Conservation (phyloP, 2,329 filamentous ascomycete genomes). For the Zasmidium cellare region DNA sequence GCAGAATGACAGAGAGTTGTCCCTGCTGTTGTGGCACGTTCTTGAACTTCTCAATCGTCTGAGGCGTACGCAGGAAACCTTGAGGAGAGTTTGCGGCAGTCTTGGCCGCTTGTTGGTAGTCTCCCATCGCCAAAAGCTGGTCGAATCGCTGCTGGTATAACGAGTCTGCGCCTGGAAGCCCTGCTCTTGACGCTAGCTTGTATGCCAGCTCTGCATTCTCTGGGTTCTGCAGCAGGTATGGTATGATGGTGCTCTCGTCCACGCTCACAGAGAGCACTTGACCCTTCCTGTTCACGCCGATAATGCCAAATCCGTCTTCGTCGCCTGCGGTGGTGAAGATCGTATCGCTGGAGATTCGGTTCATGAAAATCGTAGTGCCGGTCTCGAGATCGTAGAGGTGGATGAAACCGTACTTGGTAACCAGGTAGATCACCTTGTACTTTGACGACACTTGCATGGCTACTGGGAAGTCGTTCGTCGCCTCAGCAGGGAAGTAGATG, state of each 20-base stretch:
- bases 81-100: constrained; percentile 94
- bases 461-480: constrained; percentile 94
- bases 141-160: constrained; percentile 94
- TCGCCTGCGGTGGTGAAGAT: constrained; percentile 94
- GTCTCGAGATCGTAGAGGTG: constrained; percentile 98
- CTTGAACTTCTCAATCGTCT: constrained; percentile 97
- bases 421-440: constrained; percentile 94
- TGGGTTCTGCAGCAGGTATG: constrained; percentile 94
- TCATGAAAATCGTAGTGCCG: constrained; percentile 97
- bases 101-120: constrained; percentile 87
- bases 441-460: constrained; percentile 96
- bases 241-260: constrained; percentile 86
- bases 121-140: constrained; percentile 74
- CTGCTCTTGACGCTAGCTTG: constrained; percentile 92
- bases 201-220: constrained; percentile 91
- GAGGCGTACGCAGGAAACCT: constrained; percentile 88
- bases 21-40: constrained; percentile 75
- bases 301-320: constrained; percentile 78
- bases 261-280: constrained; percentile 93
- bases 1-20: constrained; percentile 89
- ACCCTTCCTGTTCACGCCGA: constrained; percentile 96
- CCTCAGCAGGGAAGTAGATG: constrained; percentile 95
- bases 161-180: constrained; percentile 89
- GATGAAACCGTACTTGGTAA: constrained; percentile 99
- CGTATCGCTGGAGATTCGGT: constrained; percentile 97